Evolutionary conservation across 352 stramenopile species (phyloP), one percentile per base, ranked within the genome.

Genomic region (Pythium scleroteichum): DNA sequence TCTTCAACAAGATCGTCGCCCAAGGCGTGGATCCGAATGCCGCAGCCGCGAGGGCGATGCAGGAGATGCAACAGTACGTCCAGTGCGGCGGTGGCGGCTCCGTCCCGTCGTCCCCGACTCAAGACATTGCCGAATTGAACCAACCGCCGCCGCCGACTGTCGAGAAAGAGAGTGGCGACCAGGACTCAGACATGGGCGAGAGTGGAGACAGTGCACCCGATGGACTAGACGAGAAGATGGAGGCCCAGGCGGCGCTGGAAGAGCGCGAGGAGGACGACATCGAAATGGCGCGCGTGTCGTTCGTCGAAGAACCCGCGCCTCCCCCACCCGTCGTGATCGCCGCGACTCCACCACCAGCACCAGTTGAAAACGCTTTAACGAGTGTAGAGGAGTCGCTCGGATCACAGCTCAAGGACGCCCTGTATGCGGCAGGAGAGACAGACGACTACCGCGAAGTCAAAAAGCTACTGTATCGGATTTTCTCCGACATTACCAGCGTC

Each of bases 391-490:
- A 52, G 41, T 33, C 73, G n/a, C 64, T 87, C 27, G 80, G 76
- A 6, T 47, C 57, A 6, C 69, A 79, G 41, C 61, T 90, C 20
- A 71, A 84, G 44, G 58, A 71, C 12, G 74, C 72, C 7, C 53
- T 90, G 32, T 68, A 71, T 16, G 41, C 73, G 0, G 80, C 78
- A 6, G 67, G 38, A 0, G 64, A 80, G 35, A 75, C 66, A 0
- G 47, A 73, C 13, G 80, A 88, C 39, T 86, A 83, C 35, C 64
- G 73, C 35, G 64, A 70, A 14, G 78, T 83, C 10, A 90, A 88
- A 68, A 65, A 58, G n/a, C 58, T 90, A 16, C 71, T 90, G 57
- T 92, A 92, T 58, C 62, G 78, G 32, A 67, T 84, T 6, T 92
- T 92, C 53, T 92, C 83, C 9, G 75, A 92, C 49, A 68, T 80